Percentiles rank a stretch among this genome's conserved stretches.
These are phyloP conservation scores for Phytophthora pistaciae DNA, from an alignment of 352 stramenopile species.

Conservation along the genomic window DNA sequence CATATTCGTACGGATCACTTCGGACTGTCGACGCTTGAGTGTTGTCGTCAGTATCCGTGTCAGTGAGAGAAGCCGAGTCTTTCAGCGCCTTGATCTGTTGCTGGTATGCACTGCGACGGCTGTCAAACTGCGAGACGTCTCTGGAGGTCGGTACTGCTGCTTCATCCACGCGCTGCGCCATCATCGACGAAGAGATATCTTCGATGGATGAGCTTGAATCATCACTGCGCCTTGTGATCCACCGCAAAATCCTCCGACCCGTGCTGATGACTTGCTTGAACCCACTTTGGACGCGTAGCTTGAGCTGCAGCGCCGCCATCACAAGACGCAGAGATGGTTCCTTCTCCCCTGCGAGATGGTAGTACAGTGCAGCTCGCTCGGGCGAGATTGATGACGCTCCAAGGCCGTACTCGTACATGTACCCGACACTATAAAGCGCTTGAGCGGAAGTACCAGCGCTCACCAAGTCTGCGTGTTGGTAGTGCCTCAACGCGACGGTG, in stretches of 20 bases:
- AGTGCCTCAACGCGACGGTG: slow-evolving; percentile 57
- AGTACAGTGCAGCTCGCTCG: slow-evolving; percentile 38
- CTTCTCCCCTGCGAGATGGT: slow-evolving; percentile 37
- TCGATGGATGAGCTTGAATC: slow-evolving; percentile 10
- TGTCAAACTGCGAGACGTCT: slow-evolving; percentile 17
- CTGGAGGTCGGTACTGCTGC: slow-evolving; percentile 12
- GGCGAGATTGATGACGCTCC: slow-evolving; percentile 22
- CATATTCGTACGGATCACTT: slow-evolving; percentile 30
- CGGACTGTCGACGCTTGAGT: background rate
- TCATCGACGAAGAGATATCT: background rate
- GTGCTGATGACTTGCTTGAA: slow-evolving; percentile 1
- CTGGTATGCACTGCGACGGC: slow-evolving; percentile 5
- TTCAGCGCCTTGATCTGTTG: slow-evolving; percentile 8
- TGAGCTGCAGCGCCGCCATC: slow-evolving; percentile 41
- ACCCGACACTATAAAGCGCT: slow-evolving; percentile 86
- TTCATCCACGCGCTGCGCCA: slow-evolving; percentile 10
- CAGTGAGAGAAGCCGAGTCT: slow-evolving; percentile 3
- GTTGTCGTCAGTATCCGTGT: background rate
- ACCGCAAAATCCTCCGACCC: background rate
- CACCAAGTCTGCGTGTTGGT: slow-evolving; percentile 51
- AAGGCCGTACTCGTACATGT: slow-evolving; percentile 86
- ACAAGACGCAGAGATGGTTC: slow-evolving; percentile 32
- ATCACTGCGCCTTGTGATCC: slow-evolving; percentile 4
- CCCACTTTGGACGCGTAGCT: slow-evolving; percentile 20
- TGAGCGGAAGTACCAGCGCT: slow-evolving; percentile 55